phyloP scores from a whole-genome alignment of 148 eudicot genomes.

The Salicornia ramosissima region DNA sequence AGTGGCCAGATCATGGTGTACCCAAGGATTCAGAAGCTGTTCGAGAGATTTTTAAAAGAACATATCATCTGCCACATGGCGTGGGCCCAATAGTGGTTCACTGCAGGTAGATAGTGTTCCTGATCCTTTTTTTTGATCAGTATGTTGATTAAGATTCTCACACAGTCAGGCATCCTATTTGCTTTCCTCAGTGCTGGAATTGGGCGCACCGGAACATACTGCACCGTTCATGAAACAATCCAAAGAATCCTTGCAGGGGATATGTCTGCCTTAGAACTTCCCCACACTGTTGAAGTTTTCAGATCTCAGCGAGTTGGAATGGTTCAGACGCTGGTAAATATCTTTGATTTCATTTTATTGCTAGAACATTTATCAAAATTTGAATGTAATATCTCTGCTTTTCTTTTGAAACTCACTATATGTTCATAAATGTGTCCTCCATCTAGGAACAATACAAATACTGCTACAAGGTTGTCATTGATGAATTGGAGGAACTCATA shows the following conservation, averaged over 20 bases:
- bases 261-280: constrained; percentile 77
- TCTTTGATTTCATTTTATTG: background rate
- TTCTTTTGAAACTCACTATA: background rate
- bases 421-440: constrained; percentile 1
- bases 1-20: constrained; percentile 99
- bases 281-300: constrained; percentile 34
- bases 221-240: constrained; percentile 72
- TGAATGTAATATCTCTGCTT: background rate
- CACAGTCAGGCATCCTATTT: constrained; percentile 3
- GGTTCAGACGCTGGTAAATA: constrained; percentile 83
- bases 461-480: constrained; percentile 66
- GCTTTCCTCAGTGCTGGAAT: constrained; percentile 84
- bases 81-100: constrained; percentile 87
- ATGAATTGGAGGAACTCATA: constrained; percentile 71
- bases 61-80: constrained; percentile 45
- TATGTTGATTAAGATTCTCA: constrained; percentile 14
- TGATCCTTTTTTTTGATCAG: background rate
- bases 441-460: constrained; percentile 71
- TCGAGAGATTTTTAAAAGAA: constrained; percentile 72
- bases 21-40: constrained; percentile 72
- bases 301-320: constrained; percentile 79
- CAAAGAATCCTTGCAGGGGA: constrained; percentile 81
- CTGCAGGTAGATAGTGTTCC: constrained; percentile 66
- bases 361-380: background rate
- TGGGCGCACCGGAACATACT: constrained; percentile 96